phyloP scores from a whole-genome alignment of 352 stramenopile genomes.

The Globisporangium barbulae region DNA sequence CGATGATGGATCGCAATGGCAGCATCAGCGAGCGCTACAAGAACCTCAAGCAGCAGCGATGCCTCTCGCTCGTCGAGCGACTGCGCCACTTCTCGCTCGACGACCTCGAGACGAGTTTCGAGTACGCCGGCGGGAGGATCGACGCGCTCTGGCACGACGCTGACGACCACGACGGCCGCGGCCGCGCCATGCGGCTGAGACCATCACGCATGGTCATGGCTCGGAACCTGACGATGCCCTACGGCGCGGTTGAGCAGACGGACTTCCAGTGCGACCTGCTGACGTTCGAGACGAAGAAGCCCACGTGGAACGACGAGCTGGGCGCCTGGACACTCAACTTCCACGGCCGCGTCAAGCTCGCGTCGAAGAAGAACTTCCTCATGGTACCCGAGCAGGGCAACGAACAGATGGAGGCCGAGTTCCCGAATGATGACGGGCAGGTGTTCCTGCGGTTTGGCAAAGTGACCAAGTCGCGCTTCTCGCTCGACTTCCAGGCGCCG shows the following conservation, averaged over 20 bases:
- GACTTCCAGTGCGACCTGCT: slow-evolving; percentile 78
- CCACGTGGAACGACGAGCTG: slow-evolving; percentile 80
- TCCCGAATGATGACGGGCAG: slow-evolving; percentile 30
- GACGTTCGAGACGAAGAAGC: slow-evolving; percentile 80
- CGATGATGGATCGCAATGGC: slow-evolving; percentile 44
- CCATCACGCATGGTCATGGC: slow-evolving; percentile 25
- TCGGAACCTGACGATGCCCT: slow-evolving; percentile 35
- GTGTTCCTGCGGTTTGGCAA: slow-evolving; percentile 79
- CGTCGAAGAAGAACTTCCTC: slow-evolving; percentile 93
- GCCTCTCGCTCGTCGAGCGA: slow-evolving; percentile 48
- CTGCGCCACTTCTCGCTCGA: slow-evolving; percentile 56
- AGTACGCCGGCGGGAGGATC: slow-evolving; percentile 28
- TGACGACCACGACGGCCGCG: slow-evolving; percentile 40
- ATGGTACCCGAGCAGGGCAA: slow-evolving; percentile 58
- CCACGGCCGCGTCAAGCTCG: slow-evolving; percentile 81
- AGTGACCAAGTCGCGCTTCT: slow-evolving; percentile 76
- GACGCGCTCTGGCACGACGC: slow-evolving; percentile 43
- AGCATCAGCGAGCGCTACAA: slow-evolving; percentile 66
- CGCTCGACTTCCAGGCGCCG: slow-evolving; percentile 73
- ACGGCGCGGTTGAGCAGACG: slow-evolving; percentile 66
- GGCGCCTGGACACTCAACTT: slow-evolving; percentile 90
- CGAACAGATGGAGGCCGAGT: slow-evolving; percentile 48
- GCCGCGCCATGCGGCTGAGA: slow-evolving; percentile 35
- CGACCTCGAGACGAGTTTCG: slow-evolving; percentile 43
- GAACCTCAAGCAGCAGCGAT: slow-evolving; percentile 41